Conservation (phyloP, 345 rosid species). For the Gossypium ekmanianum region DNA sequence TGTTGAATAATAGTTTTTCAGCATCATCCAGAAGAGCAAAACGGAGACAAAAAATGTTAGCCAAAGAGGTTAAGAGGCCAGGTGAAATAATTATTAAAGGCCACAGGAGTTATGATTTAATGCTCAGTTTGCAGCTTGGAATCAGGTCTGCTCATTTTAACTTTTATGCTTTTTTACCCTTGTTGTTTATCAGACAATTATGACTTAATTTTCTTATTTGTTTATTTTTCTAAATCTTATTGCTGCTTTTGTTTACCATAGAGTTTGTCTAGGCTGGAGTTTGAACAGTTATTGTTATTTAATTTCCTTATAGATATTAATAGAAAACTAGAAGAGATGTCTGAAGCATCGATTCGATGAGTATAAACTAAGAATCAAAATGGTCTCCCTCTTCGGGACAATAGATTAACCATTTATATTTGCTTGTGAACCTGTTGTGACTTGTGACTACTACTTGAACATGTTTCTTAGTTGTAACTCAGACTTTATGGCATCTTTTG, state of each 20-base stretch:
- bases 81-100: slow-evolving; percentile 97
- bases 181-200: neutral
- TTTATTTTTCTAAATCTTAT: slow-evolving; percentile 3
- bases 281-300: neutral
- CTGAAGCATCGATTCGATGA: neutral
- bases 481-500: neutral
- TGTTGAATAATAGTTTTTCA: slow-evolving; percentile 61
- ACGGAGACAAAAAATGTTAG: slow-evolving; percentile 59
- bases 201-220: slow-evolving; percentile 9
- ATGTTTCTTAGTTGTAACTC: neutral
- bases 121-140: slow-evolving; percentile 95
- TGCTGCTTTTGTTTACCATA: slow-evolving; percentile 1
- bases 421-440: slow-evolving; percentile 2
- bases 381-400: neutral
- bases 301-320: slow-evolving; percentile 1
- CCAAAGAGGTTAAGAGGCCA: slow-evolving; percentile 78
- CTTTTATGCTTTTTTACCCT: slow-evolving; percentile 5
- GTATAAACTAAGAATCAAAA: neutral
- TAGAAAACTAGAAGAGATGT: slow-evolving; percentile 2
- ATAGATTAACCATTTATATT: neutral
- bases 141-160: slow-evolving; percentile 50
- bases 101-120: slow-evolving; percentile 93
- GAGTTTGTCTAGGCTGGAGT: neutral
- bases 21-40: slow-evolving; percentile 72
- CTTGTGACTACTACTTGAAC: neutral